Evolutionary conservation across 2,329 filamentous ascomycete species (phyloP).

Genomic region (Alternaria rosae): DNA sequence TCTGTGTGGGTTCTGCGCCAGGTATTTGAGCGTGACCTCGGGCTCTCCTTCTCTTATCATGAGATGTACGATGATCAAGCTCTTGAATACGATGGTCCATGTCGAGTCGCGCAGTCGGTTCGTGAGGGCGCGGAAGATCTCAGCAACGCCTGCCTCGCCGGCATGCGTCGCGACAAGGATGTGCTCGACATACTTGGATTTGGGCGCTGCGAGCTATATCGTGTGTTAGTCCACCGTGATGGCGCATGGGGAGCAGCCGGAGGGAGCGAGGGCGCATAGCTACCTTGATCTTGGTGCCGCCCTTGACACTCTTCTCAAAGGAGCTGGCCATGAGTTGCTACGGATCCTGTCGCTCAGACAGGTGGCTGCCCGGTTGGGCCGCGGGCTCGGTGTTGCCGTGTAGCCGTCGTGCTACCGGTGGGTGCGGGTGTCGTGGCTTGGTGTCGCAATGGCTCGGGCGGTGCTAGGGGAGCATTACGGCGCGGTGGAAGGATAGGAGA

Average conservation of each 20-base stretch:
- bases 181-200: constrained; percentile 99
- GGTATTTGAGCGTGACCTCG: constrained; percentile 84
- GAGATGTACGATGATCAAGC: constrained; percentile 90
- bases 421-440: constrained; percentile 11
- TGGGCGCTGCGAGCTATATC: constrained; percentile 84
- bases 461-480: constrained; percentile 42
- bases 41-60: constrained; percentile 96
- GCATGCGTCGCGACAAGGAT: constrained; percentile 95
- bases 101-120: constrained; percentile 90
- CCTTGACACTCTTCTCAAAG: constrained; percentile 99
- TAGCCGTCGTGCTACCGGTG: constrained; percentile 7
- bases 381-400: constrained; percentile 19
- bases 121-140: constrained; percentile 92
- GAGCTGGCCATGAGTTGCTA: constrained; percentile 73
- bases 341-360: constrained; percentile 19
- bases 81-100: constrained; percentile 99
- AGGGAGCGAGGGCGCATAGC: constrained; percentile 16
- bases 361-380: constrained; percentile 22
- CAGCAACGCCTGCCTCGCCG: constrained; percentile 91
- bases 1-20: constrained; percentile 78
- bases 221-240: constrained; percentile 28
- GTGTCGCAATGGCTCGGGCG: constrained; percentile 24
- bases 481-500: constrained; percentile 26
- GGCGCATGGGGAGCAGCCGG: not conserved
- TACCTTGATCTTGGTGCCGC: constrained; percentile 97